phyloP scores from a whole-genome alignment of 306 rosid genomes.

The Ormosia emarginata region DNA sequence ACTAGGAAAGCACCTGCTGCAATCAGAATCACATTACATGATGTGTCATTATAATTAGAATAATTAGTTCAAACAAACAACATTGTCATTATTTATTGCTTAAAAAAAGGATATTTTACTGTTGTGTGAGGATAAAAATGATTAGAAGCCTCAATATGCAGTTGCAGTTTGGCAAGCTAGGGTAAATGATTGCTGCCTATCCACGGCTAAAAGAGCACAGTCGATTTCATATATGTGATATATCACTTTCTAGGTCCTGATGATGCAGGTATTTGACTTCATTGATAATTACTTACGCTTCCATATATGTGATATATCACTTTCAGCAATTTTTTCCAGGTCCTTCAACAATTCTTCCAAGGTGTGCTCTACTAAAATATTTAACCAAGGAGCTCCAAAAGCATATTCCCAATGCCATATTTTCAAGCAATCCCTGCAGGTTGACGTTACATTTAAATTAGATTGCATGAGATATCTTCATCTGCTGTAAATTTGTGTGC shows the following conservation, averaged over 20 bases:
- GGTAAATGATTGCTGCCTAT: conserved; percentile 70
- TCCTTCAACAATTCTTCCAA: conserved; percentile 76
- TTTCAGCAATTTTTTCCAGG: conserved; percentile 38
- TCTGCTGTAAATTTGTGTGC: no score
- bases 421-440: conserved; percentile 97
- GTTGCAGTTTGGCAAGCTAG: conserved; percentile 83
- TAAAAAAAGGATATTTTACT: background rate
- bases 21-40: background rate
- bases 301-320: background rate
- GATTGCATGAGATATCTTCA: conserved; percentile 6
- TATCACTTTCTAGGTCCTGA: conserved; percentile 97
- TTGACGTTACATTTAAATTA: conserved; percentile 23
- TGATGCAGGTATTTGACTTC: conserved; percentile 67
- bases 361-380: conserved; percentile 76
- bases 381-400: conserved; percentile 77
- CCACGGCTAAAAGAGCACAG: conserved; percentile 66
- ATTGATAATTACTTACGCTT: conserved; percentile 4
- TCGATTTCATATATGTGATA: conserved; percentile 68
- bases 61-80: background rate
- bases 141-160: conserved; percentile 33
- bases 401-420: conserved; percentile 77
- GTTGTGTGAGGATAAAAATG: background rate
- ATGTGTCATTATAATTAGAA: background rate
- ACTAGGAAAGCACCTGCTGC: background rate
- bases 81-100: background rate